phyloP scores from a whole-genome alignment of 2,329 filamentous ascomycete genomes.

The Xylariaceae sp. region DNA sequence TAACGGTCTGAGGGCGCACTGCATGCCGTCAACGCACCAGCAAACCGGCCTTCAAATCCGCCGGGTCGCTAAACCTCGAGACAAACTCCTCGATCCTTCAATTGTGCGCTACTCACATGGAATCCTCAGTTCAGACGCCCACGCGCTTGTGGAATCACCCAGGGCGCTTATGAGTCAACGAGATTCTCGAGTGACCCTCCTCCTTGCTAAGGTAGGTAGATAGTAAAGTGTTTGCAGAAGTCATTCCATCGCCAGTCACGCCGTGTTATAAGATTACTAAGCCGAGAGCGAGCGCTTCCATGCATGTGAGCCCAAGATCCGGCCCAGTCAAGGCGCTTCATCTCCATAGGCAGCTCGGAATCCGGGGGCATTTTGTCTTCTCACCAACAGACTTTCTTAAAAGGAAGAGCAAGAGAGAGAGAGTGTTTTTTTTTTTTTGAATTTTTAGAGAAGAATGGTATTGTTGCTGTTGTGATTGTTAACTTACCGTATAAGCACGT shows the following conservation, averaged over 20 bases:
- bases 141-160: not conserved
- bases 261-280: not conserved
- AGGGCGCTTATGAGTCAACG: not conserved
- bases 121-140: not conserved
- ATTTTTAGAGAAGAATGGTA: too few species aligned
- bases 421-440: too few species aligned
- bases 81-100: too few species aligned
- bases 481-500: too few species aligned
- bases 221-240: not conserved
- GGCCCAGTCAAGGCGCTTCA: not conserved
- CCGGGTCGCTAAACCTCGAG: too few species aligned
- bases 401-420: not conserved
- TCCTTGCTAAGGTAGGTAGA: not conserved
- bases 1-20: too few species aligned
- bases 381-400: not conserved
- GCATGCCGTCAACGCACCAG: too few species aligned
- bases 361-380: slow-evolving; percentile 3
- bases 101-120: too few species aligned
- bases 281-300: slow-evolving; percentile 13
- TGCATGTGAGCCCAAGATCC: slow-evolving; percentile 1
- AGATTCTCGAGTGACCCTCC: too few species aligned
- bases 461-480: too few species aligned
- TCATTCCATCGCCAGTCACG: not conserved
- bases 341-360: slow-evolving; percentile 1
- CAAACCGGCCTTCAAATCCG: too few species aligned